Percentiles rank a stretch among this genome's conserved stretches.
Conservation (phyloP, 768 basidiomycete genomes). For the Auriscalpium microsporum region DNA sequence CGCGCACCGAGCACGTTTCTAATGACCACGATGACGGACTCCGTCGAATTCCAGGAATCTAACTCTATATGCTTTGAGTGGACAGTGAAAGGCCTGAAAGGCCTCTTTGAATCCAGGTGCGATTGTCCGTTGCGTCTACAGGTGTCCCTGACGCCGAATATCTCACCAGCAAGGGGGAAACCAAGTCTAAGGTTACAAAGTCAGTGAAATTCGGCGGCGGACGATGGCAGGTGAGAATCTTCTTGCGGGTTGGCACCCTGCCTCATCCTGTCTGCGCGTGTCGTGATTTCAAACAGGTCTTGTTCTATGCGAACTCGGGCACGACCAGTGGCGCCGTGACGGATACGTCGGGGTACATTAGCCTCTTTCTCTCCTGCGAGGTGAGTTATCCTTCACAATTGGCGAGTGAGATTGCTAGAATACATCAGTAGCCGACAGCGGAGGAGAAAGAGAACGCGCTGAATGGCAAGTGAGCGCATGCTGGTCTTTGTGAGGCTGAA, state of each 20-base stretch:
- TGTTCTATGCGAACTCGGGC: conserved; percentile 82
- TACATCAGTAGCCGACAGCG: conserved; percentile 51
- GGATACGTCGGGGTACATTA: conserved; percentile 47
- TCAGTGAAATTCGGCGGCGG: conserved; percentile 71
- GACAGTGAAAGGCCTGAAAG: conserved; percentile 62
- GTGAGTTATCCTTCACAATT: conserved; percentile 30
- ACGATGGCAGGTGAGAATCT: conserved; percentile 53
- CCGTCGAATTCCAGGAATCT: conserved; percentile 40
- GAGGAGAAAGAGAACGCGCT: conserved; percentile 65
- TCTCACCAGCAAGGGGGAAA: conserved; percentile 50
- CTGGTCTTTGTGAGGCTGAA: neutral
- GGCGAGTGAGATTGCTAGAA: neutral
- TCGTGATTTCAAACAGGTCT: conserved; percentile 37
- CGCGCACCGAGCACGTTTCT: neutral
- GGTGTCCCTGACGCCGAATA: neutral
- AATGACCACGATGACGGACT: conserved; percentile 21
- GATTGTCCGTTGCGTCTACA: conserved; percentile 4
- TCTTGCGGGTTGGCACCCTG: conserved; percentile 1
- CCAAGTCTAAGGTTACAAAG: conserved; percentile 71
- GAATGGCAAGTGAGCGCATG: conserved; percentile 40
- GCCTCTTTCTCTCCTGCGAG: conserved; percentile 77
- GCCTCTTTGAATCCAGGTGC: conserved; percentile 65
- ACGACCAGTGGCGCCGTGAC: conserved; percentile 35
- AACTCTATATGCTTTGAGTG: conserved; percentile 64
- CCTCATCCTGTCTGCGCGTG: neutral